Base-by-base conservation (phyloP, 208 protist genomes). In the Trypanosoma platydactyli region DNA sequence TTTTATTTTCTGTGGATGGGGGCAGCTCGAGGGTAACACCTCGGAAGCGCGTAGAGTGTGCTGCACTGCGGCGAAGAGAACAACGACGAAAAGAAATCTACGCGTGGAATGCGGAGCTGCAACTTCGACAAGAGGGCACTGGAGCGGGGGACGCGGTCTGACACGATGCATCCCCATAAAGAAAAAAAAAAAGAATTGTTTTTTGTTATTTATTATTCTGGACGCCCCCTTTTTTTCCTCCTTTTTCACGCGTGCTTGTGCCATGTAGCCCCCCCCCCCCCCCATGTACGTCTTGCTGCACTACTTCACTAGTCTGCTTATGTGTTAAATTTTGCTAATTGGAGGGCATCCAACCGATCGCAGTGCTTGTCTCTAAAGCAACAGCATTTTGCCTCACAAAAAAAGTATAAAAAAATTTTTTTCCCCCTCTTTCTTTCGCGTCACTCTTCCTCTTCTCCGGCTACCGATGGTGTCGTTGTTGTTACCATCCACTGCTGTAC, bases 81-180 rank as follows among this genome's bases (percentile, higher is more conserved):
- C 83, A 76, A 42, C 77, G 83, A 3, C 67, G 88, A 18, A 77
- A 84, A 13, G 84, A 94, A 63, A 53, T 94, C 16, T 94, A 94
- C 63, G 88, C 84, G 25, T 94, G 88, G 85, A 94, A 94, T 58
- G 76, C 80, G 46, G 42, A 76, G 45, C 57, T 87, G 64, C 66
- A 77, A 0, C 33, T 64, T 25, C 53, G 79, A 63, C 71, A 80
- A 24, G 75, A 83, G 58, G 57, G 2, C 44, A 52, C 15, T 48
- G 44, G 1, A 2, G 50, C 38, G 20, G 61, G 20, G 20, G 50
- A 66, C 30, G 61, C 61, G 9, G 50, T 66, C 3, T 57, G 45
- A 52, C 33, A 3, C 9, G 33, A 38, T 9, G 9, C 33, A 38
- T 9, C 3, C 33, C 3, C 33, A 38, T 9, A 38, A 3, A 38